Conservation (phyloP, 352 stramenopile species). For the Globisporangium middletonii region DNA sequence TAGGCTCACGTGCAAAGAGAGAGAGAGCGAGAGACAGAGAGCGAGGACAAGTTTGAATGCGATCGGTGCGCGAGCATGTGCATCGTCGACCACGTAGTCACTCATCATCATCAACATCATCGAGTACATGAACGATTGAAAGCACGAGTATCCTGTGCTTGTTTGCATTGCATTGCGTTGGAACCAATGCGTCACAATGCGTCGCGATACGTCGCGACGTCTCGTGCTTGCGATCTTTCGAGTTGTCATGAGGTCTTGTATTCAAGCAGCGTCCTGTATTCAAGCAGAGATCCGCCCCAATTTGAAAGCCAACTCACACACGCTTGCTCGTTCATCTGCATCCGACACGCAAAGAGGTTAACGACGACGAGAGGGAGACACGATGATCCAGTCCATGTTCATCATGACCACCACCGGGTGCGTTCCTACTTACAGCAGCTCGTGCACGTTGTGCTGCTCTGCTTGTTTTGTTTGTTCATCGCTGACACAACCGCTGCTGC, state of each 20-base stretch:
- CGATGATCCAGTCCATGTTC: conserved; percentile 97
- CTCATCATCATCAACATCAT: too few relatives aligned
- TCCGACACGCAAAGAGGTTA: not conserved
- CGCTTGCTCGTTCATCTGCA: not conserved
- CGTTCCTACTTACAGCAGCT: not conserved
- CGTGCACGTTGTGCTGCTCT: not conserved
- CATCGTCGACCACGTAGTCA: too few relatives aligned
- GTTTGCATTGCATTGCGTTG: too few relatives aligned
- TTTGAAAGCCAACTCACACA: conserved; percentile 1
- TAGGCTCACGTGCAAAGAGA: not conserved
- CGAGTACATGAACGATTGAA: too few relatives aligned
- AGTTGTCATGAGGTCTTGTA: not conserved
- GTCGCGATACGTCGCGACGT: not conserved
- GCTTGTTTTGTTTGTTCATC: not conserved
- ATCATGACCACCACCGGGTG: conserved; percentile 93
- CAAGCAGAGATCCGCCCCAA: not conserved
- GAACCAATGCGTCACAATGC: too few relatives aligned
- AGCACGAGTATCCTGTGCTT: too few relatives aligned
- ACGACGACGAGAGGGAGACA: not conserved
- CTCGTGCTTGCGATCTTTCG: not conserved
- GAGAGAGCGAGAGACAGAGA: too few relatives aligned
- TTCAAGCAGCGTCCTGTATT: not conserved
- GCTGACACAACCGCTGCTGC: not conserved
- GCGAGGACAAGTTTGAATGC: too few relatives aligned
- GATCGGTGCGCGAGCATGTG: too few relatives aligned